Base-by-base conservation (phyloP, 2,329 filamentous ascomycete genomes). In the Biscogniauxia mediterranea region DNA sequence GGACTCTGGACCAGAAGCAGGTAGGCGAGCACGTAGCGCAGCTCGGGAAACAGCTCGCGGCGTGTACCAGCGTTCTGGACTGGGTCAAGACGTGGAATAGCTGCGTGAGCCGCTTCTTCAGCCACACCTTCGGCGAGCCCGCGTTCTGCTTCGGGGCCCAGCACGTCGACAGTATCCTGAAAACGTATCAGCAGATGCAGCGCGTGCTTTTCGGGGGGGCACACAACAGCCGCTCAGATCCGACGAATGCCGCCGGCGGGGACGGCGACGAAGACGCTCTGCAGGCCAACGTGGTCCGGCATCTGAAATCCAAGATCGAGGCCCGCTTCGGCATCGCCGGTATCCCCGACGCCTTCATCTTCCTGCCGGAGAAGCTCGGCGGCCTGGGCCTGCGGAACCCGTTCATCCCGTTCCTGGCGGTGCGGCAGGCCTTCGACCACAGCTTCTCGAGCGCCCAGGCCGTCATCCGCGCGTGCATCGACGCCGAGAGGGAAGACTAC, bases 11-110 rank as follows among this genome's bases (percentile, higher is more conserved):
- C 63, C 79, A 82, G 63, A 65, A 74, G 3, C 77, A 83, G 65
- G 82, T 88, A 3, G 76, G 81, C 54, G 72, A 77, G 13, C 85
- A 88, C 64, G 80, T 86, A 32, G 66, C 75, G 42, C 83, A 88
- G 70, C 77, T 88, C 11, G 75, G 77, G 56, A 80, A 75, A 26
- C 85, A 88, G 65, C 79, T 88, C n/a, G 70, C 71, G 2, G 79
- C 81, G 32, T 84, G 81, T 69, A 78, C 77, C 54, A 83, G 80
- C 62, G 68, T 75, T 9, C 68, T 79, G 3, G 73, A 75, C 23
- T 77, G 71, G 72, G 73, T 80, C n/a, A 71, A 73, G 63, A 76
- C 75, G 1, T 80, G 78, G 79, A 82, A 82, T 64, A 76, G 74
- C 38, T 82, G 80, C 65, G 78, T 78, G 8, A 71, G 74, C 4